phyloP scores from a whole-genome alignment of 1,139 yeast species.

The Geotrichum klebahnii region DNA sequence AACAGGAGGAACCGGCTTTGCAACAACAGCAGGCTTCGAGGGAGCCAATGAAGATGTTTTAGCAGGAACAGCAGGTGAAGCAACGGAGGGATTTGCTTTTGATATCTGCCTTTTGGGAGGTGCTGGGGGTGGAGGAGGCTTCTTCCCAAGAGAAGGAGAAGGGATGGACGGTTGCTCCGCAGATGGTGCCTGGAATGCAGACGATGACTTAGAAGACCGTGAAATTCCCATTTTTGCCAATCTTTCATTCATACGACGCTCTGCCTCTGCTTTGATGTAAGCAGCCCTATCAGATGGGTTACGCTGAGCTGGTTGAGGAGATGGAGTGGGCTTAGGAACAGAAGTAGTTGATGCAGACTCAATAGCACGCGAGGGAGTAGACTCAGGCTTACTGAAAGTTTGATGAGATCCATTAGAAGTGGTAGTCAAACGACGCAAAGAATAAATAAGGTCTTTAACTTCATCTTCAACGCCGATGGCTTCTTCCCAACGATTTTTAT shows the following conservation, averaged over 20 bases:
- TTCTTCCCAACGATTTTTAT: constrained; percentile 73
- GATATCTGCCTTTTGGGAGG: constrained; percentile 19
- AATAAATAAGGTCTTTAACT: constrained; percentile 60
- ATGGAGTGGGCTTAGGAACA: constrained; percentile 24
- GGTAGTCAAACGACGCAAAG: constrained; percentile 42
- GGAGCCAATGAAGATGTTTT: constrained; percentile 17
- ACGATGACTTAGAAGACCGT: constrained; percentile 37
- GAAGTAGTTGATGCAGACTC: constrained; percentile 18
- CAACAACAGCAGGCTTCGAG: background rate
- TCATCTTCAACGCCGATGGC: constrained; percentile 74
- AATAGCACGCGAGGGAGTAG: constrained; percentile 12
- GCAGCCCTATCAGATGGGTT: constrained; percentile 65
- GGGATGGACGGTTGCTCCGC: constrained; percentile 19
- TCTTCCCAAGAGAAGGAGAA: constrained; percentile 24
- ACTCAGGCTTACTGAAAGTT: background rate
- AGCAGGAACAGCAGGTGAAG: background rate
- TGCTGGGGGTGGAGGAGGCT: constrained; percentile 22
- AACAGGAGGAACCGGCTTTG: constrained; percentile 17
- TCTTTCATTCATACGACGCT: constrained; percentile 81
- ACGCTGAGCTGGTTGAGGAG: constrained; percentile 26
- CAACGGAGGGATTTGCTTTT: constrained; percentile 4
- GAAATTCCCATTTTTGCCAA: constrained; percentile 79
- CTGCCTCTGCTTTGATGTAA: constrained; percentile 85
- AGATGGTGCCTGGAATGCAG: constrained; percentile 29
- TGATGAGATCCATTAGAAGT: constrained; percentile 17